Evolutionary conservation across 345 rosid species (phyloP).

Genomic region (Populus alba): DNA sequence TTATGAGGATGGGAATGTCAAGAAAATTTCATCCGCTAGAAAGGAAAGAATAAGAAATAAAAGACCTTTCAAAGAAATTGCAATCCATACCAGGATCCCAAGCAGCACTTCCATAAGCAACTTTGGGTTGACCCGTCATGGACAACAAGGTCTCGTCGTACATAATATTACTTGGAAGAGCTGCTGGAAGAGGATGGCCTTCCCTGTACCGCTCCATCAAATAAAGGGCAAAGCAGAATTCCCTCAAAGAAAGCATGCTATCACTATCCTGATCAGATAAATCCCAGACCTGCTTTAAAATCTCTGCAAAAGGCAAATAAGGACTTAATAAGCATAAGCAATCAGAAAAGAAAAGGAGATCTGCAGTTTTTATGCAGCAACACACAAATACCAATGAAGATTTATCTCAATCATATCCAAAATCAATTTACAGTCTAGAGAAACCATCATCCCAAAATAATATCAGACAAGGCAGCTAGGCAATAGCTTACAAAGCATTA

Average conservation of each 20-base stretch:
- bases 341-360: neutral
- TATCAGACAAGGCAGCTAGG: neutral
- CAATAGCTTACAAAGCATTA: neutral
- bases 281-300: slow-evolving; percentile 97
- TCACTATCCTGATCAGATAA: slow-evolving; percentile 97
- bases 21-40: slow-evolving; percentile 18
- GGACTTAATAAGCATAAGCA: neutral
- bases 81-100: slow-evolving; percentile 73
- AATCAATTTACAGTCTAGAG: neutral
- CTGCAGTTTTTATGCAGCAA: neutral
- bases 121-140: slow-evolving; percentile 73
- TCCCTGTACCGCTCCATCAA: slow-evolving; percentile 96
- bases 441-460: neutral
- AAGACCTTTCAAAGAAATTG: slow-evolving; percentile 17
- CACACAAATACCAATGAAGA: neutral
- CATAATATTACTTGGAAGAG: slow-evolving; percentile 77
- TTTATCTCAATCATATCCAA: neutral
- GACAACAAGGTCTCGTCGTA: slow-evolving; percentile 83
- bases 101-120: slow-evolving; percentile 59
- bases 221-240: slow-evolving; percentile 91
- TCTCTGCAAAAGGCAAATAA: slow-evolving; percentile 46
- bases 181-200: slow-evolving; percentile 81
- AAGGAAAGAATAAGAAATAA: slow-evolving; percentile 17
- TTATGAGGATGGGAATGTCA: slow-evolving; percentile 13
- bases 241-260: slow-evolving; percentile 98